Percentiles rank a stretch among this genome's conserved stretches.
phyloP scores from a whole-genome alignment of 225 moss, liverwort and hornwort genomes.

The Physcomitrium patens region DNA sequence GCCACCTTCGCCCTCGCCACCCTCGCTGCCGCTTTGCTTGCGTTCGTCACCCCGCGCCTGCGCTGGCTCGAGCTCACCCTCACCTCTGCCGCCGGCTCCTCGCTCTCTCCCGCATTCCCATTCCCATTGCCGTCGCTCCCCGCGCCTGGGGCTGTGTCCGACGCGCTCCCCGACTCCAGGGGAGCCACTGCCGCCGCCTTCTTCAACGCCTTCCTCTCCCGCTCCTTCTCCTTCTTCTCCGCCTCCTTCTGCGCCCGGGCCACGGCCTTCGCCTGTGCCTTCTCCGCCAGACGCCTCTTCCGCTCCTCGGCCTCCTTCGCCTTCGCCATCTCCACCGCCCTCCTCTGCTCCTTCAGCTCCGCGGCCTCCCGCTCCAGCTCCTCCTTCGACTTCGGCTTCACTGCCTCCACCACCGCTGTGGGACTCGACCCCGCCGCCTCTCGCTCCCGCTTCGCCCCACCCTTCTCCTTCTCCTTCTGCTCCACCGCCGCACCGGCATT shows the following conservation, averaged over 20 bases:
- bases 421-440: constrained; percentile 24
- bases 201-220: constrained; percentile 72
- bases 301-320: constrained; percentile 85
- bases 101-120: constrained; percentile 30
- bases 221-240: constrained; percentile 75
- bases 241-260: constrained; percentile 79
- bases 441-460: constrained; percentile 1
- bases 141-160: constrained; percentile 14
- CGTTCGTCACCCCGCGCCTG: constrained; percentile 30
- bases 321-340: constrained; percentile 75
- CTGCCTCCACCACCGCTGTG: constrained; percentile 26
- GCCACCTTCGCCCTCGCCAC: constrained; percentile 31
- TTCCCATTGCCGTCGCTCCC: constrained; percentile 25
- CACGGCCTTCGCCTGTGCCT: constrained; percentile 65
- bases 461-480: constrained; percentile 19
- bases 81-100: constrained; percentile 22
- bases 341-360: constrained; percentile 66
- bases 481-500: not conserved
- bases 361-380: constrained; percentile 56
- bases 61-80: constrained; percentile 32
- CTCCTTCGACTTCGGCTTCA: constrained; percentile 31
- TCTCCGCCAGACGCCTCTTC: constrained; percentile 66
- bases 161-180: constrained; percentile 21
- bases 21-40: constrained; percentile 38
- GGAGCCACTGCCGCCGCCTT: constrained; percentile 43